phyloP scores from a whole-genome alignment of 495 filamentous ascomycete species.

The Penicillium antarcticum region DNA sequence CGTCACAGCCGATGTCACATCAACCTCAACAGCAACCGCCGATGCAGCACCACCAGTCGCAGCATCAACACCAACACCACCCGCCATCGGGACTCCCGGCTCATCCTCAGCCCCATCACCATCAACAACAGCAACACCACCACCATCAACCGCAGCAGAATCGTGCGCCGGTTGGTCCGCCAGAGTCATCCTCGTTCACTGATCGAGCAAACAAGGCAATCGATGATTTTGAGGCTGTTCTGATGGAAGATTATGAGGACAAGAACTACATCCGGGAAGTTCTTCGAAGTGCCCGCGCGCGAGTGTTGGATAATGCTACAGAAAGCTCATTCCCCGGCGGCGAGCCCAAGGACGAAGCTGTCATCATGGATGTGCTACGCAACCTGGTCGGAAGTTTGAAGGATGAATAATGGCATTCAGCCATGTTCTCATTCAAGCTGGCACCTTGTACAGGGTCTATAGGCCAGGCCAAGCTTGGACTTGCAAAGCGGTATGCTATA shows the following conservation, averaged over 20 bases:
- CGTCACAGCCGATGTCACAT: conserved; percentile 23
- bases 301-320: conserved; percentile 37
- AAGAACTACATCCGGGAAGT: conserved; percentile 51
- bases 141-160: conserved; percentile 23
- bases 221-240: conserved; percentile 46
- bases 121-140: conserved; percentile 28
- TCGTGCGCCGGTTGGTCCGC: conserved; percentile 46
- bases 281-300: conserved; percentile 48
- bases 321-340: conserved; percentile 48
- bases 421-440: background rate
- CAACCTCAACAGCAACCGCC: conserved; percentile 17
- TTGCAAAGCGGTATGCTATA: background rate
- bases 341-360: conserved; percentile 45
- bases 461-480: background rate
- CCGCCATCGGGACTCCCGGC: conserved; percentile 30
- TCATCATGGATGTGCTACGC: conserved; percentile 42
- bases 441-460: background rate
- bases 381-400: conserved; percentile 42
- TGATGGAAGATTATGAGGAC: conserved; percentile 49
- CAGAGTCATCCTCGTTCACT: conserved; percentile 43
- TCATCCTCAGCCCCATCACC: conserved; percentile 23
- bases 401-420: conserved; percentile 20
- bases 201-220: conserved; percentile 50
- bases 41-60: conserved; percentile 14
- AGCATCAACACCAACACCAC: conserved; percentile 25